Evolutionary conservation across 2,329 filamentous ascomycete species (phyloP).

Genomic region (Incumbomyces delicatus): DNA sequence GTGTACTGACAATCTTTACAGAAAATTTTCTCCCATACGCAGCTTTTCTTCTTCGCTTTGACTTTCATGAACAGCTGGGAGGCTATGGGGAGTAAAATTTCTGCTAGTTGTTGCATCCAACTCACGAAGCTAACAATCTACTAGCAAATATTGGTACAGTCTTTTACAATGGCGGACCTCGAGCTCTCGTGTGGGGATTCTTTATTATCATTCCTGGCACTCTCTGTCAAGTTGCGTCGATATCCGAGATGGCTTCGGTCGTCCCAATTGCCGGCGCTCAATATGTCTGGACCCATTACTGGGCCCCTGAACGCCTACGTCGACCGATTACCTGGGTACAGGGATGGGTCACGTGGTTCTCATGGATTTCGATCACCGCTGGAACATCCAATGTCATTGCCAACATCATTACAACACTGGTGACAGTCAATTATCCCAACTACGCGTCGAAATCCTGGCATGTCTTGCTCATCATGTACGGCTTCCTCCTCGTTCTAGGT

Average conservation of each 20-base stretch:
- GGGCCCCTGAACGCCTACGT: constrained; percentile 23
- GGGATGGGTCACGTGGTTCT: constrained; percentile 33
- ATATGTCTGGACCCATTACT: constrained; percentile 31
- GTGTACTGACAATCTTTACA: too few relatives aligned
- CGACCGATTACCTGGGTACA: constrained; percentile 25
- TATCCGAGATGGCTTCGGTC: constrained; percentile 32
- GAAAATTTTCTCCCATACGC: constrained; percentile 19
- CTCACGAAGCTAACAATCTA: background rate
- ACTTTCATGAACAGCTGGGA: constrained; percentile 21
- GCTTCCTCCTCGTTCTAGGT: constrained; percentile 23
- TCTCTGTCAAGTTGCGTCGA: constrained; percentile 24
- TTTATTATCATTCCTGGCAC: constrained; percentile 23
- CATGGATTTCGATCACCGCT: constrained; percentile 25
- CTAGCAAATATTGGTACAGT: constrained; percentile 4
- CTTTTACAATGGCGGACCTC: constrained; percentile 21
- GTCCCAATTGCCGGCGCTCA: constrained; percentile 32
- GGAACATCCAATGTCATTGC: constrained; percentile 23
- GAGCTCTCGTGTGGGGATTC: constrained; percentile 20
- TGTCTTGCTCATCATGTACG: constrained; percentile 30
- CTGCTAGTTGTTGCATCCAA: background rate
- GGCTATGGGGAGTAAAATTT: constrained; percentile 15
- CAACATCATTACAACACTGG: constrained; percentile 12
- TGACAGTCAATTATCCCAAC: constrained; percentile 10
- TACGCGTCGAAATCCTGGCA: constrained; percentile 1
- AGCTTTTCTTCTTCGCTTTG: constrained; percentile 20